Base-by-base conservation (phyloP, 495 filamentous ascomycete genomes). In the Pyrenula aspistea region DNA sequence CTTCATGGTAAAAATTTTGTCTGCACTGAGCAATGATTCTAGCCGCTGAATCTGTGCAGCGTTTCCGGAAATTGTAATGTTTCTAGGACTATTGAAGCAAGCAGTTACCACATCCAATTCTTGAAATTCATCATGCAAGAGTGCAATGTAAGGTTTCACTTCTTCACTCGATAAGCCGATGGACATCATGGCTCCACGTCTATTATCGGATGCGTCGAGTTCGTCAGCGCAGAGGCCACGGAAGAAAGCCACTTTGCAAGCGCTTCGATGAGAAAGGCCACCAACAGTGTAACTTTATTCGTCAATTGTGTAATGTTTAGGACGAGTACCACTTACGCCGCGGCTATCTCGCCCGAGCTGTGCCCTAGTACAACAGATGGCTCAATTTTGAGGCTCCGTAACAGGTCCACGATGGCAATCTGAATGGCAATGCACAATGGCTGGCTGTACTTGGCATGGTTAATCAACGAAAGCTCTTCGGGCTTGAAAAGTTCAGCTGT, bases 71-170 rank as follows among this genome's bases (percentile, higher is more conserved):
- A 82, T 60, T 0, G 79, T 83, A 1, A 68, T 68, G 50, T 72
- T 80, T 1, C 59, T 62, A 0, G 73, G 73, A 36, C 71, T 75
- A 61, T 81, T 83, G 51, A 70, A 64, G 57, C 78, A 82, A 2
- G 77, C 79, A 15, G 83, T 65, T 8, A 64, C 61, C 0, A 76
- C 68, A 31, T 63, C 59, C 2, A 62, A 60, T 59, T 4, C 2
- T 24, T 15, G 19, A 50, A 49, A 11, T 8, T 15, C 23, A 2
- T 42, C 2, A 22, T 11, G 2, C 3, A 64, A 49, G 2, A 49
- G 23, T 10, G 63, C 22, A 1, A 71, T 20, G 20, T 65, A 68
- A 0, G 51, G 22, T 49, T 62, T 31, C 1, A 61, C 36, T 24
- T 65, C 48, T 0, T 60, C 57, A 10, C 20, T 59, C 12, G 51